Conservation (phyloP, 2,329 filamentous ascomycete species). For the Cladosporium halotolerans region DNA sequence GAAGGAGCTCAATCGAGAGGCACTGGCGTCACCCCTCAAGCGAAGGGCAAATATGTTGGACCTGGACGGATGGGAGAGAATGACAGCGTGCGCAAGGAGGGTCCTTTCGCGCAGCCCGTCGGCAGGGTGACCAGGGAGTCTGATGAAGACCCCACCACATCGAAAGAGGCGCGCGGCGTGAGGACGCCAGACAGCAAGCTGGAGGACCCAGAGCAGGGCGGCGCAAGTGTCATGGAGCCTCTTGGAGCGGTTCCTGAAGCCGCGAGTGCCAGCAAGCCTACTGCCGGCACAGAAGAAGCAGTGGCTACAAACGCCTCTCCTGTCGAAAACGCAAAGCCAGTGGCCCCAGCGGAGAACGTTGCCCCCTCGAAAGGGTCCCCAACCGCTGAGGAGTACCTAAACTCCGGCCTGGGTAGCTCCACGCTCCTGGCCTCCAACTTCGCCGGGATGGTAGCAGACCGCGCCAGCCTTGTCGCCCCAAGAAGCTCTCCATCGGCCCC, state of each 20-base stretch:
- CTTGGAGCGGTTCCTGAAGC: not conserved
- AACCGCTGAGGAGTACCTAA: constrained; percentile 13
- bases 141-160: not conserved
- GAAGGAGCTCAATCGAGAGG: constrained; percentile 1
- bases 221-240: constrained; percentile 10
- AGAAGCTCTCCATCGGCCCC: not conserved
- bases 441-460: constrained; percentile 23
- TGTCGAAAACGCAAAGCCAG: not conserved
- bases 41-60: constrained; percentile 7
- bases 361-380: not conserved
- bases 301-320: not conserved
- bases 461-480: constrained; percentile 15
- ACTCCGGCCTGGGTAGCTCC: constrained; percentile 18
- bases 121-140: not conserved
- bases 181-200: constrained; percentile 8
- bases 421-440: constrained; percentile 23
- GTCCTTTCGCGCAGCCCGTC: constrained; percentile 18
- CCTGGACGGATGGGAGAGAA: constrained; percentile 21
- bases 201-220: constrained; percentile 13
- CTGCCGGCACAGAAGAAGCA: constrained; percentile 1
- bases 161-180: constrained; percentile 7
- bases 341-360: not conserved
- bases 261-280: not conserved
- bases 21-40: not conserved
- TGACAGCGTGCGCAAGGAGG: constrained; percentile 16